Conservation (phyloP, 306 rosid genomes). For the Oxytropis ochrocephala region DNA sequence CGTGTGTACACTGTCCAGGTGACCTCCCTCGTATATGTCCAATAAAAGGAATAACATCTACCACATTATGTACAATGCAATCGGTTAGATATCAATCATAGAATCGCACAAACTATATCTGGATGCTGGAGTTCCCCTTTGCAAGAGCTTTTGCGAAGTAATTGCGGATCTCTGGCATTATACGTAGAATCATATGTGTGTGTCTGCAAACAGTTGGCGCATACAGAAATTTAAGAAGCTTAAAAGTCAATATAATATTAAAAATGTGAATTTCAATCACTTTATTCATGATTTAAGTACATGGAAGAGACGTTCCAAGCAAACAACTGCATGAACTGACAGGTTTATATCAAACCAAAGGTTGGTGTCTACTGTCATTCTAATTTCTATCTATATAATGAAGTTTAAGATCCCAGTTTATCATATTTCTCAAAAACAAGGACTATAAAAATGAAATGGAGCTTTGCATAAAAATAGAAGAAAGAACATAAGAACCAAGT, state of each 20-base stretch:
- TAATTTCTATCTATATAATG: background rate
- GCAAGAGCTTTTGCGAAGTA: constrained; percentile 74
- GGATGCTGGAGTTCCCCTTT: constrained; percentile 51
- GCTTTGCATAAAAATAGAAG: background rate
- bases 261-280: background rate
- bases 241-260: background rate
- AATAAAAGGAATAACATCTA: constrained; percentile 38
- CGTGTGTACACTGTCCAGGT: constrained; percentile 37
- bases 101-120: constrained; percentile 33
- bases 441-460: background rate
- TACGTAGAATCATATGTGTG: constrained; percentile 57
- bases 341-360: constrained; percentile 2
- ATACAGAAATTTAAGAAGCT: constrained; percentile 17
- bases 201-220: constrained; percentile 55
- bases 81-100: constrained; percentile 54
- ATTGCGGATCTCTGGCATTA: constrained; percentile 62
- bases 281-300: background rate
- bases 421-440: background rate
- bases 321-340: background rate
- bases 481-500: background rate
- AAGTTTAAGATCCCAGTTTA: background rate
- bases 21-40: constrained; percentile 30
- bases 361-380: background rate
- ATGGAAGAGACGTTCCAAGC: background rate
- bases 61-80: constrained; percentile 72